These are phyloP conservation scores for Tylopilus sp. DNA, from an alignment of 768 basidiomycete species.

Conservation along the genomic window DNA sequence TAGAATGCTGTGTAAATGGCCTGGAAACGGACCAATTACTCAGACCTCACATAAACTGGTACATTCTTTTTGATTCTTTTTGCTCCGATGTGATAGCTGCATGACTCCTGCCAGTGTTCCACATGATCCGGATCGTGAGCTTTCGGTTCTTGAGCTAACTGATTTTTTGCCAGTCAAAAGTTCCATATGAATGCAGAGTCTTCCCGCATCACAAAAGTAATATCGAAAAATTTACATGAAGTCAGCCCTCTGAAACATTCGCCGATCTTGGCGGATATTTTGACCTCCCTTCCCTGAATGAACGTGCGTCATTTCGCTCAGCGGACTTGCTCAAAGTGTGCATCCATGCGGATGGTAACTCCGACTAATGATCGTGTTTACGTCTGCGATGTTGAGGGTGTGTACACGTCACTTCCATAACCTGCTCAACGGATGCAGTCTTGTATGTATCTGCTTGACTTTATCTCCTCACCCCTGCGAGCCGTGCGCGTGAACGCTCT, in stretches of 20 bases:
- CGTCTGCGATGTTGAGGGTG: slow-evolving; percentile 11
- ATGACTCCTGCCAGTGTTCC: background rate
- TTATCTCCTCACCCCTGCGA: slow-evolving; percentile 22
- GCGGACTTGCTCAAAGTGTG: background rate
- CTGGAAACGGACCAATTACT: slow-evolving; percentile 11
- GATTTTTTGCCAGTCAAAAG: background rate
- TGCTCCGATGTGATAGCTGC: slow-evolving; percentile 22
- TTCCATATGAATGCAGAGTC: background rate
- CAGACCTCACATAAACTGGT: slow-evolving; percentile 8
- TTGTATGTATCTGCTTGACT: slow-evolving; percentile 8
- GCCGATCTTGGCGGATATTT: slow-evolving; percentile 7
- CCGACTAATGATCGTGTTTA: slow-evolving; percentile 11
- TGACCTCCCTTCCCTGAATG: background rate
- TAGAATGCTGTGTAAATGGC: background rate
- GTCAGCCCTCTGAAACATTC: slow-evolving; percentile 1
- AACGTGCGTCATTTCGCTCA: slow-evolving; percentile 1
- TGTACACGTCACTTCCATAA: slow-evolving; percentile 10
- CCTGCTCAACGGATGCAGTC: slow-evolving; percentile 1
- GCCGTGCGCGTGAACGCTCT: slow-evolving; percentile 10
- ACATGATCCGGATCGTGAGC: background rate
- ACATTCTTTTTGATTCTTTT: slow-evolving; percentile 5
- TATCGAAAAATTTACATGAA: background rate
- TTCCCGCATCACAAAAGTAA: background rate
- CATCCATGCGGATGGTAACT: slow-evolving; percentile 4
- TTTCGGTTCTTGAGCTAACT: background rate